Base-by-base conservation (phyloP, 768 basidiomycete species). In the Coprinopsis sp. region DNA sequence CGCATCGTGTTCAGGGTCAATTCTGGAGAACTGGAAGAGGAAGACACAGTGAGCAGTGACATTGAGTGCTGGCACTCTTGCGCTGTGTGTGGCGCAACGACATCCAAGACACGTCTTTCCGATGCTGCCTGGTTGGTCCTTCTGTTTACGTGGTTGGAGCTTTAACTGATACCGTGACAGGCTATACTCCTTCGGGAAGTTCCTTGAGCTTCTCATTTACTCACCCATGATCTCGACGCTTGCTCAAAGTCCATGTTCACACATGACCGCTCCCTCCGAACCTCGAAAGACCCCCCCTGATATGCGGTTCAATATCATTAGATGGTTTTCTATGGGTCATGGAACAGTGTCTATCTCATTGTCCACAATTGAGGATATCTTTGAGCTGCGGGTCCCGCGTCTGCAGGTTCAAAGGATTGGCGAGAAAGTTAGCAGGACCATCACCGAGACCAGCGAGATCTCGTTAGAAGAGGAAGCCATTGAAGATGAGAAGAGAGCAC, bases 331-430 rank as follows among this genome's bases (percentile, higher is more conserved):
- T 11, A 58, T 54, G 0, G 33, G 40, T 11, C 47, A 51, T 2
- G 58, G 61, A 22, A 55, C 52, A 2, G 62, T 85, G 2, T 67
- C 76, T 0, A 69, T 85, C 43, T 57, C 73, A 0, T 52, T 80
- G 3, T 69, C 74, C 1, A 50, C 61, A 1, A 61, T 78, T 7
- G 71, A 76, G 8, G 77, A 83, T 51, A 63, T 87, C 5, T 85
- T 76, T 53, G 82, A 88, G 53, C 57, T 86, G 6, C 68, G 71
- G 3, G 71, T 81, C 1, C 85, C 85, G 3, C 58, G 77, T 36
- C 54, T 85, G 44, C 83, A 86, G 58, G 75, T 85, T 25, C 59
- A 64, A 28, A 67, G 67, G 4, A 57, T 52, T 19, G 41, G 41
- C 19, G 60, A 60, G 44, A 58, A 49, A 22, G 37, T 47, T 0